Conservation (phyloP, 768 basidiomycete genomes). For the Serendipita vermifera region DNA sequence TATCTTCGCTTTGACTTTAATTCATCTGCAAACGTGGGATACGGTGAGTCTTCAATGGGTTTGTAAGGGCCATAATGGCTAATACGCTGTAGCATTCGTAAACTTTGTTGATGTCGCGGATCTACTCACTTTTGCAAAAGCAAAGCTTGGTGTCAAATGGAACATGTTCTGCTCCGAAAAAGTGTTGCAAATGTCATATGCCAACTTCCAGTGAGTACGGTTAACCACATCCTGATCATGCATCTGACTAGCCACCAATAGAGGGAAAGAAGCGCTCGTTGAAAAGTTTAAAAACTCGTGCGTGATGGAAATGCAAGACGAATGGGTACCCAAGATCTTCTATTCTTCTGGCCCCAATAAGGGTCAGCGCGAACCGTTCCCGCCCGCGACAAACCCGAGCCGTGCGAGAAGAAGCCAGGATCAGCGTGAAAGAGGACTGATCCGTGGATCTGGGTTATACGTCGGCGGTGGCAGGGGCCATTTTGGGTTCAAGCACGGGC, state of each 20-base stretch:
- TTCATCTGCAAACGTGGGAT: slow-evolving; percentile 32
- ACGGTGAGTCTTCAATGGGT: slow-evolving; percentile 15
- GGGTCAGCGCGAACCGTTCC: slow-evolving; percentile 71
- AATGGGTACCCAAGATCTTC: slow-evolving; percentile 16
- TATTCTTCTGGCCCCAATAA: slow-evolving; percentile 58
- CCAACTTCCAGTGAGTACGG: slow-evolving; percentile 72
- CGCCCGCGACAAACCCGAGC: slow-evolving; percentile 54
- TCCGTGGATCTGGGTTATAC: too few species aligned
- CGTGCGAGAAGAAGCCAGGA: slow-evolving; percentile 7
- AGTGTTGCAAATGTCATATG: slow-evolving; percentile 81
- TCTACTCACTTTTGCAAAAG: slow-evolving; percentile 59
- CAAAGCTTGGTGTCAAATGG: slow-evolving; percentile 72
- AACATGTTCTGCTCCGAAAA: slow-evolving; percentile 90
- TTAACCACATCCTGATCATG: not conserved
- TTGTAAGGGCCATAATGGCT: not conserved
- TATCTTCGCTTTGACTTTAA: slow-evolving; percentile 40
- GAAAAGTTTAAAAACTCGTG: slow-evolving; percentile 87
- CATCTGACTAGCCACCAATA: slow-evolving; percentile 24
- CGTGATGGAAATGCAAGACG: slow-evolving; percentile 66
- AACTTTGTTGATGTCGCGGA: slow-evolving; percentile 76
- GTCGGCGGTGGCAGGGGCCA: too few species aligned
- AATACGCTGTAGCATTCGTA: slow-evolving; percentile 52
- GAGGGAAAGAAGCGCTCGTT: slow-evolving; percentile 81
- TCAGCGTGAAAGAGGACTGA: not conserved
- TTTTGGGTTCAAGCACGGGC: too few species aligned